These are phyloP conservation scores for Sporothrix schenckii DNA, from an alignment of 2,329 filamentous ascomycete genomes.

Conservation along the genomic window DNA sequence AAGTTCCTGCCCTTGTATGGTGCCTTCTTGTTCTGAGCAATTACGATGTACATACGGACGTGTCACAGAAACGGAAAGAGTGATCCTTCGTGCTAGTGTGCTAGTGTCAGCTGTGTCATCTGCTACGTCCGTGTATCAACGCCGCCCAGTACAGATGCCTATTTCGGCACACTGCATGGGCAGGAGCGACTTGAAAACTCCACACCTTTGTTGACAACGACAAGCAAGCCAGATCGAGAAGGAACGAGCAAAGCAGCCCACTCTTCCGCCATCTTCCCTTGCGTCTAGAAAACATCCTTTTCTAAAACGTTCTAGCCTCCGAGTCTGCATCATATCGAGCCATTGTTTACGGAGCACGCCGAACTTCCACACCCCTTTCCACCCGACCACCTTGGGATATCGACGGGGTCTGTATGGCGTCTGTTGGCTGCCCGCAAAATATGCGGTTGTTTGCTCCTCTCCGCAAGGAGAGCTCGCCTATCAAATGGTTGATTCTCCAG, in stretches of 20 bases:
- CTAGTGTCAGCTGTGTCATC: not conserved
- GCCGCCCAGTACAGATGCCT: constrained; percentile 1
- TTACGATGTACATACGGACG: not conserved
- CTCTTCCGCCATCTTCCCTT: not conserved
- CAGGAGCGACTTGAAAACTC: constrained; percentile 11
- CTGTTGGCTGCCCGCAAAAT: not conserved
- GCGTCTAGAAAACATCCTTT: not conserved
- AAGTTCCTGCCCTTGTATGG: not conserved
- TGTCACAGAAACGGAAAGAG: constrained; percentile 17
- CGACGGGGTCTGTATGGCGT: constrained; percentile 1
- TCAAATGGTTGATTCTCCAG: not conserved
- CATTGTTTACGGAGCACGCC: not conserved
- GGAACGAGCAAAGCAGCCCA: not conserved
- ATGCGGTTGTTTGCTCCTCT: not conserved
- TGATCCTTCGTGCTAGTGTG: constrained; percentile 3
- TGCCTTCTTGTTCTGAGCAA: not conserved
- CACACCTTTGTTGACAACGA: constrained; percentile 11
- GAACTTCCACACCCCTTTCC: constrained; percentile 7
- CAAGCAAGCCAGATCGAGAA: constrained; percentile 21
- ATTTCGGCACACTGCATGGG: constrained; percentile 13
- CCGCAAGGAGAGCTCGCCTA: not conserved
- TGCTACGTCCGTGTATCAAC: not conserved
- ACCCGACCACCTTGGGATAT: not conserved
- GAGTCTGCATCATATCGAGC: not conserved
- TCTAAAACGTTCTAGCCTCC: constrained; percentile 21